Evolutionary conservation across 768 basidiomycete genomes (phyloP).

Genomic region (Mycena vitilis): DNA sequence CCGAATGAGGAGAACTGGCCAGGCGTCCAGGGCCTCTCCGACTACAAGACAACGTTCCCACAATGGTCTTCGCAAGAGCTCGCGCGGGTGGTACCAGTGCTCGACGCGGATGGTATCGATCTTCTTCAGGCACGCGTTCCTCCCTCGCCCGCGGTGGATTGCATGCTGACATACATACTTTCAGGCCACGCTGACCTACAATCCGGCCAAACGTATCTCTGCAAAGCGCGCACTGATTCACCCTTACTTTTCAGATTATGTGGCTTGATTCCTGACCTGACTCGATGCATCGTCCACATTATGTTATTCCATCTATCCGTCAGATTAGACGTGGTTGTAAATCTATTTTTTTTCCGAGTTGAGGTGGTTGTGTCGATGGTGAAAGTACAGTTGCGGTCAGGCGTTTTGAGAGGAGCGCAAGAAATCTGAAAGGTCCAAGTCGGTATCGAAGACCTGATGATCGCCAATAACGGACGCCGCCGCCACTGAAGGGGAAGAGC

Average conservation of each 20-base stretch:
- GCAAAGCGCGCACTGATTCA: slow-evolving; percentile 70
- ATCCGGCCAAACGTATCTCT: slow-evolving; percentile 92
- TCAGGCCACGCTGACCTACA: slow-evolving; percentile 82
- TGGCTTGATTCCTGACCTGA: slow-evolving; percentile 32
- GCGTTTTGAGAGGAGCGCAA: too few species aligned
- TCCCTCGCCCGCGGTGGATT: background rate
- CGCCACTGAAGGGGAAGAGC: too few species aligned
- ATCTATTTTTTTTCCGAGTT: background rate
- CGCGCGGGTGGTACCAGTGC: slow-evolving; percentile 66
- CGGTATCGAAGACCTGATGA: too few species aligned
- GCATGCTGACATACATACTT: slow-evolving; percentile 18
- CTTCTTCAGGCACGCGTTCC: slow-evolving; percentile 68
- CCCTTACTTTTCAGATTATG: slow-evolving; percentile 61
- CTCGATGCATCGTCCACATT: slow-evolving; percentile 2
- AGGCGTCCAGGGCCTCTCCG: slow-evolving; percentile 86
- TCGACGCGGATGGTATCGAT: slow-evolving; percentile 86
- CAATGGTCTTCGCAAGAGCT: slow-evolving; percentile 91
- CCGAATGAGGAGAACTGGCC: slow-evolving; percentile 94
- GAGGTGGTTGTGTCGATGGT: background rate
- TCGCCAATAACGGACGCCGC: too few species aligned
- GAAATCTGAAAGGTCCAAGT: too few species aligned
- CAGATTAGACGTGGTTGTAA: slow-evolving; percentile 3
- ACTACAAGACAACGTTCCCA: slow-evolving; percentile 97
- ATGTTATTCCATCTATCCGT: slow-evolving; percentile 26
- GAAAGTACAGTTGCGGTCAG: too few species aligned